A percentile compares a stretch with the other conserved stretches of the same genome.
These are phyloP conservation scores for Blastobotrys ciferrii DNA, from an alignment of 1,139 yeast species.

Conservation along the genomic window DNA sequence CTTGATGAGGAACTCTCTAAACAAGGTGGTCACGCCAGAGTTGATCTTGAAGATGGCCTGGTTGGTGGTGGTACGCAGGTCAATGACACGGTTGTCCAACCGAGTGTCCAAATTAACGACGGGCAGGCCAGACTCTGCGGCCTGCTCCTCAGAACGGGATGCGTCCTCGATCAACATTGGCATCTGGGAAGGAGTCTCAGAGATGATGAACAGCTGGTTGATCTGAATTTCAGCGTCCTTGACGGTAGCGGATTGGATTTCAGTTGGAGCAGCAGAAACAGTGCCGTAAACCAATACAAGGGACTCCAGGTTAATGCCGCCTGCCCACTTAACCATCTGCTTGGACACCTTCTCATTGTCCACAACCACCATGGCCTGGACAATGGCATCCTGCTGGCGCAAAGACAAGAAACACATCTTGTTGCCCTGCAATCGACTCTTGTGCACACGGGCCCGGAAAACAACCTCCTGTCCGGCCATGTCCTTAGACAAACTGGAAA, in stretches of 20 bases:
- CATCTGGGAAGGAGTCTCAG: conserved; percentile 87
- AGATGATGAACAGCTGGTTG: conserved; percentile 67
- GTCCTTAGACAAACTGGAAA: conserved; percentile 51
- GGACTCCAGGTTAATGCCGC: conserved; percentile 79
- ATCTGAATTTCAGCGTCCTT: conserved; percentile 87
- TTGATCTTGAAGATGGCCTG: conserved; percentile 96
- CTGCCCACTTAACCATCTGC: conserved; percentile 97
- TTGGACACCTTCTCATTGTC: conserved; percentile 71
- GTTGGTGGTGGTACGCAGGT: conserved; percentile 92
- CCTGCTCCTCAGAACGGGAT: conserved; percentile 89
- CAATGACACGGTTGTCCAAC: conserved; percentile 91
- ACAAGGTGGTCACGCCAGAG: conserved; percentile 81
- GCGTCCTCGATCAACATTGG: conserved; percentile 97
- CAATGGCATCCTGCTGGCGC: conserved; percentile 80
- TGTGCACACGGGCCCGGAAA: conserved; percentile 92
- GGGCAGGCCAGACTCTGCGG: conserved; percentile 88
- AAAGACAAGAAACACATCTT: conserved; percentile 86
- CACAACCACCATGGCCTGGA: conserved; percentile 80
- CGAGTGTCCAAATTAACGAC: conserved; percentile 95
- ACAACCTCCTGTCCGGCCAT: conserved; percentile 78
- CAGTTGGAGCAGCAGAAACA: conserved; percentile 81
- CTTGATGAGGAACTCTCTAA: conserved; percentile 76
- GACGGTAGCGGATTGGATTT: conserved; percentile 84
- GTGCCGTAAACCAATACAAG: conserved; percentile 88
- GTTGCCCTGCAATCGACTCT: conserved; percentile 92